phyloP scores from a whole-genome alignment of 495 filamentous ascomycete genomes.

The Penicillium fimorum region DNA sequence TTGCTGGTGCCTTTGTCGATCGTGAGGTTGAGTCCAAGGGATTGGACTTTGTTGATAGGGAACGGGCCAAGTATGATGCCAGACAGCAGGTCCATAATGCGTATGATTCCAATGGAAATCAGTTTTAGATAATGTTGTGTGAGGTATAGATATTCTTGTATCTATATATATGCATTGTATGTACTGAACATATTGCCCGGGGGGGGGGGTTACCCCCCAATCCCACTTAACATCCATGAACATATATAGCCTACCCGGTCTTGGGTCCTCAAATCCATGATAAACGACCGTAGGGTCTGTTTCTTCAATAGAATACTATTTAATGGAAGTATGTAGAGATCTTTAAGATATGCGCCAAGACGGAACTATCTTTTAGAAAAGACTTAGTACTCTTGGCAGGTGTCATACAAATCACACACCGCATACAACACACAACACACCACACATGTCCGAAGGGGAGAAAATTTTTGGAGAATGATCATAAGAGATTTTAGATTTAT shows the following conservation, averaged over 20 bases:
- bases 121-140: background rate
- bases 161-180: background rate
- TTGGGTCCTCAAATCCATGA: background rate
- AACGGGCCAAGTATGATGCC: conserved; percentile 64
- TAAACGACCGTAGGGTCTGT: background rate
- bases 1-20: conserved; percentile 70
- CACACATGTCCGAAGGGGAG: background rate
- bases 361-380: background rate
- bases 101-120: background rate
- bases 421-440: too few relatives aligned
- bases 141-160: background rate
- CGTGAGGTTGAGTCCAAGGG: conserved; percentile 70
- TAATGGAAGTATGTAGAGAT: background rate
- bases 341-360: background rate
- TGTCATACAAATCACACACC: background rate
- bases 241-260: background rate
- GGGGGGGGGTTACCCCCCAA: background rate
- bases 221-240: background rate
- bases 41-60: conserved; percentile 61
- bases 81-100: conserved; percentile 36
- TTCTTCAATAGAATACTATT: background rate
- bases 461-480: background rate
- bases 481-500: too few relatives aligned
- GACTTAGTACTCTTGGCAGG: background rate
- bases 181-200: background rate